These are phyloP conservation scores for Tetrapisispora iriomotensis DNA, from an alignment of 805 yeast genomes.

Conservation along the genomic window DNA sequence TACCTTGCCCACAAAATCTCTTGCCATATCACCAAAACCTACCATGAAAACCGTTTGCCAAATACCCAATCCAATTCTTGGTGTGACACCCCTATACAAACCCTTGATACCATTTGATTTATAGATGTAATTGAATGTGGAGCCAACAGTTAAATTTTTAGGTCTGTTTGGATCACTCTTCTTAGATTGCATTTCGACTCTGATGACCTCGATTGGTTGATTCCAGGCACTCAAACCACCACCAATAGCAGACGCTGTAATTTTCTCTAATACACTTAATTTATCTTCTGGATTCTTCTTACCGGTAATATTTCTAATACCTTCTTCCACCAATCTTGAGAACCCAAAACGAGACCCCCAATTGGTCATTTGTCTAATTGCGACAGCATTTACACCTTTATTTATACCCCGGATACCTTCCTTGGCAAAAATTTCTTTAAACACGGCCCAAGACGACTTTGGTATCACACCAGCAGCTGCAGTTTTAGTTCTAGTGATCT, in stretches of 20 bases:
- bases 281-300: slow-evolving; percentile 48
- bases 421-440: slow-evolving; percentile 66
- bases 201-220: slow-evolving; percentile 95
- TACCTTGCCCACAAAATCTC: slow-evolving; percentile 51
- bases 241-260: slow-evolving; percentile 79
- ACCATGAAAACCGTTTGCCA: slow-evolving; percentile 99
- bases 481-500: slow-evolving; percentile 85
- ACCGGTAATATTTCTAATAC: slow-evolving; percentile 53
- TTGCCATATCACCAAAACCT: slow-evolving; percentile 91
- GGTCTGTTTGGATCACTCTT: slow-evolving; percentile 94
- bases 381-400: slow-evolving; percentile 97
- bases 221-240: slow-evolving; percentile 98
- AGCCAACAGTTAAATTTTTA: slow-evolving; percentile 67
- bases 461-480: slow-evolving; percentile 57
- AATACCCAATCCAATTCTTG: slow-evolving; percentile 90
- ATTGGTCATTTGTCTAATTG: slow-evolving; percentile 97
- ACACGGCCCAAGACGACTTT: slow-evolving; percentile 74
- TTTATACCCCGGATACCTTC: slow-evolving; percentile 94
- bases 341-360: slow-evolving; percentile 98
- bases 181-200: slow-evolving; percentile 97
- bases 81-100: slow-evolving; percentile 91
- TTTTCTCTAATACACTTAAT: slow-evolving; percentile 69
- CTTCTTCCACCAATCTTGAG: slow-evolving; percentile 83
- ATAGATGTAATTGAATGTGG: slow-evolving; percentile 78
- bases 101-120: slow-evolving; percentile 77